Conservation (phyloP, 2,329 filamentous ascomycete genomes). For the Leptoxyphium fumago region DNA sequence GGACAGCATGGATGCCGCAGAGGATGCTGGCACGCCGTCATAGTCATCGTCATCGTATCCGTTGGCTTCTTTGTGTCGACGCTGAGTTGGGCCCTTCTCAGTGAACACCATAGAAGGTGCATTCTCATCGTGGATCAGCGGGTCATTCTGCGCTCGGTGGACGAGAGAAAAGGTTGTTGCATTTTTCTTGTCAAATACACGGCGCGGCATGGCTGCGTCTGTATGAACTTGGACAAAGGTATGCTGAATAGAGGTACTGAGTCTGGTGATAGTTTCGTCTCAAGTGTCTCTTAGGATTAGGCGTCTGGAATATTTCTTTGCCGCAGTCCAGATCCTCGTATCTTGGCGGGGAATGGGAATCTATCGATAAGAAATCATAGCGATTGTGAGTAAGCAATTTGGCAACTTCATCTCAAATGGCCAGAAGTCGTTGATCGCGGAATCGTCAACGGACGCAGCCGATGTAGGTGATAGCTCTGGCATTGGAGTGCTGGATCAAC, state of each 20-base stretch:
- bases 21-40: slow-evolving; percentile 10
- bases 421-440: too few relatives aligned
- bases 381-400: not conserved
- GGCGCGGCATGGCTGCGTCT: slow-evolving; percentile 45
- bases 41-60: slow-evolving; percentile 12
- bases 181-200: slow-evolving; percentile 81
- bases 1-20: slow-evolving; percentile 22
- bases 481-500: too few relatives aligned
- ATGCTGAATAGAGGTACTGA: too few relatives aligned
- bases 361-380: not conserved
- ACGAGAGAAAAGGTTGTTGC: slow-evolving; percentile 90
- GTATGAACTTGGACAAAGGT: too few relatives aligned
- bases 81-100: slow-evolving; percentile 30
- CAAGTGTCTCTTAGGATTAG: not conserved
- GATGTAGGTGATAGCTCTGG: too few relatives aligned
- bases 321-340: not conserved
- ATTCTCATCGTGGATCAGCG: slow-evolving; percentile 80
- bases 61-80: not conserved
- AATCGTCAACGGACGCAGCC: too few relatives aligned
- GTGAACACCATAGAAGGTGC: slow-evolving; percentile 87
- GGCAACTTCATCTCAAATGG: too few relatives aligned
- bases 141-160: slow-evolving; percentile 92
- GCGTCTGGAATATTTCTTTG: not conserved
- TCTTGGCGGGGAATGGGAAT: not conserved
- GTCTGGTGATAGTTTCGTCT: too few relatives aligned